phyloP scores from a whole-genome alignment of 139 green algal species.

The Closterium sp. region DNA sequence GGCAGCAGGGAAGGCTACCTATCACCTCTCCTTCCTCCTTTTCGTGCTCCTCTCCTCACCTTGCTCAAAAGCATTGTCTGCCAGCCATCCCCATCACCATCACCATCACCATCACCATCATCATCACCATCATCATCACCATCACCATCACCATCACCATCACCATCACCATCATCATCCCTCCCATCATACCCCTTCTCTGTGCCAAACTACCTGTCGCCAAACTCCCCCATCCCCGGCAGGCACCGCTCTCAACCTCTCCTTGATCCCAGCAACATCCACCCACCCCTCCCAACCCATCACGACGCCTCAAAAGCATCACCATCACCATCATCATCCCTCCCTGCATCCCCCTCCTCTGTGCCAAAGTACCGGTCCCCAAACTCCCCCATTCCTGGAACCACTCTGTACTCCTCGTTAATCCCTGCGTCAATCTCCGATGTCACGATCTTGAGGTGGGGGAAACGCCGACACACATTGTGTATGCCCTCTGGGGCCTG shows the following conservation, averaged over 20 bases:
- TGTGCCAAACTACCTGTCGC: background rate
- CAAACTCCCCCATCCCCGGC: constrained; percentile 80
- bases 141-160: background rate
- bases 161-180: background rate
- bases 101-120: background rate
- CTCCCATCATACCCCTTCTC: background rate
- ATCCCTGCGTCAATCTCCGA: constrained; percentile 91
- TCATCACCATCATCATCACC: background rate
- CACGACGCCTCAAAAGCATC: background rate
- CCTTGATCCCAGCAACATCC: constrained; percentile 59
- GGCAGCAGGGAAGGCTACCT: no score
- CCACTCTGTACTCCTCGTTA: constrained; percentile 71
- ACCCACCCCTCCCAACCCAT: background rate
- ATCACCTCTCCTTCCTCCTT: background rate
- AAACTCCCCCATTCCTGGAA: constrained; percentile 83
- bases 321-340: background rate
- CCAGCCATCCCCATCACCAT: no score
- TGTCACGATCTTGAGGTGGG: constrained; percentile 84
- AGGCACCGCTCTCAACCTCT: constrained; percentile 77
- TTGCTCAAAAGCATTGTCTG: background rate
- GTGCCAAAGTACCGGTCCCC: constrained; percentile 72
- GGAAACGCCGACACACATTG: constrained; percentile 71
- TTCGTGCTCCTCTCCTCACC: background rate
- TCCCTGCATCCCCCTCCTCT: constrained; percentile 14
- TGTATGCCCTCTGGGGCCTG: constrained; percentile 84